Percentiles rank a stretch among this genome's conserved stretches.
Conservation (phyloP, 108 stramenopile genomes). For the Cafeteria roenbergensis region DNA sequence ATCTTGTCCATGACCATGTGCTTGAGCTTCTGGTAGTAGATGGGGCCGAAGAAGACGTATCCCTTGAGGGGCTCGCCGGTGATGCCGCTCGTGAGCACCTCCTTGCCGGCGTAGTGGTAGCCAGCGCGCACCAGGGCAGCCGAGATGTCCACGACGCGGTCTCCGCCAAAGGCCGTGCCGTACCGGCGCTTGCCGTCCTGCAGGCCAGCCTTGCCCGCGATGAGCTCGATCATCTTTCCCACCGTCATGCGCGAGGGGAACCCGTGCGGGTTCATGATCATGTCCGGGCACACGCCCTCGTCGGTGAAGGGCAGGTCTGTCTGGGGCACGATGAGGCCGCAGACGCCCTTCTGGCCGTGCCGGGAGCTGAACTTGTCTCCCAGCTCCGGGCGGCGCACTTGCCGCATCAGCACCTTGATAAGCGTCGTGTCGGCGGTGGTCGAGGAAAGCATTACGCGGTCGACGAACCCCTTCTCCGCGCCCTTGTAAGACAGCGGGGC, state of each 20-base stretch:
- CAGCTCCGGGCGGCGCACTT: slow-evolving; percentile 88
- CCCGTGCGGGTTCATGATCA: slow-evolving; percentile 99
- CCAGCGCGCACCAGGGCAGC: slow-evolving; percentile 69
- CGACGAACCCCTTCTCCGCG: slow-evolving; percentile 76
- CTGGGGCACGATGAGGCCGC: slow-evolving; percentile 81
- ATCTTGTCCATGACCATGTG: slow-evolving; percentile 99
- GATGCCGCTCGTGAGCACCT: slow-evolving; percentile 77
- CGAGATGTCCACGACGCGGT: slow-evolving; percentile 78
- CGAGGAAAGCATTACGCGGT: slow-evolving; percentile 56
- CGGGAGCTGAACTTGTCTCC: slow-evolving; percentile 96
- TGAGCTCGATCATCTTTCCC: slow-evolving; percentile 88
- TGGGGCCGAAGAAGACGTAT: slow-evolving; percentile 90
- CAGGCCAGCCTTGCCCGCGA: slow-evolving; percentile 84
- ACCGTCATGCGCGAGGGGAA: slow-evolving; percentile 99
- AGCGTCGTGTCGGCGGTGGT: slow-evolving; percentile 73
- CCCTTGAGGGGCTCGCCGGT: slow-evolving; percentile 81
- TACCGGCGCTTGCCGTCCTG: slow-evolving; percentile 80
- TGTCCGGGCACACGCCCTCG: slow-evolving; percentile 78
- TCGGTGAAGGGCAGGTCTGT: slow-evolving; percentile 96
- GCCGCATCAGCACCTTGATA: slow-evolving; percentile 88
- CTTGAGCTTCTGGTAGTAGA: slow-evolving; percentile 98
- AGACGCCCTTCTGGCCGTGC: slow-evolving; percentile 99
- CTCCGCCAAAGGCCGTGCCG: slow-evolving; percentile 93
- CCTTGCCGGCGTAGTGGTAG: slow-evolving; percentile 90
- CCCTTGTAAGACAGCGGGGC: slow-evolving; percentile 16